Evolutionary conservation across 257 asterid species (phyloP), one percentile per base, ranked within the genome.

Genomic region (Anisodus acutangulus): DNA sequence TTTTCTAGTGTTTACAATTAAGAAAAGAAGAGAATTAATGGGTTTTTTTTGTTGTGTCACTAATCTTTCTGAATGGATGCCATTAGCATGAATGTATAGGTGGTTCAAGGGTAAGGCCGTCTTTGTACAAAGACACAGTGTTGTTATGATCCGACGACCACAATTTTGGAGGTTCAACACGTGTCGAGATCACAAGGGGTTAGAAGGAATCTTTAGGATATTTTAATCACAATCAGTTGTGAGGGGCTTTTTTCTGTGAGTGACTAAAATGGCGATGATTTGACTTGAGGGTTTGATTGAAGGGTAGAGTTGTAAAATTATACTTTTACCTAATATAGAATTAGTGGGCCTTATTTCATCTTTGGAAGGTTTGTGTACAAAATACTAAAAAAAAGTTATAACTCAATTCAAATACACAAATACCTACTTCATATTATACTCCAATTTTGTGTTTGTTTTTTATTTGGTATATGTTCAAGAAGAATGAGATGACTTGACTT

Each of bases 81-180:
- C 2, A 15, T 51, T 1, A 17, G 15, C 68, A 67, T 82, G 43
- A 68, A 68, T 37, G 53, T 82, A 82, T 82, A 82, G 39, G 31
- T 4, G 10, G 55, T 6, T 53, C 43, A 31, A 10, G 85, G 85
- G 80, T 3, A 82, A 17, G 54, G 5, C 3, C 1, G 80, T 51
- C 80, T 35, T 17, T 51, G 4, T 2, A 0, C 0, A 0, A 0
- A 3, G 8, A 19, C 8, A 17, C 16, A 6, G 2, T 2, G 19
- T 51, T 41, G 19, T 49, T 41, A 0, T 3, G 43, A 55, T 49
- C 68, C 7, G 7, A 17, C 55, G 80, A 22, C 39, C 41, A 54
- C 15, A 12, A 26, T 16, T 37, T 43, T 35, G 37, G 2, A 11
- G 2, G 1, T 16, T 12, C 15, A 1, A 15, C 5, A 68, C 68